Conservation (phyloP, 305 asterid species). For the Plantago rigida region DNA sequence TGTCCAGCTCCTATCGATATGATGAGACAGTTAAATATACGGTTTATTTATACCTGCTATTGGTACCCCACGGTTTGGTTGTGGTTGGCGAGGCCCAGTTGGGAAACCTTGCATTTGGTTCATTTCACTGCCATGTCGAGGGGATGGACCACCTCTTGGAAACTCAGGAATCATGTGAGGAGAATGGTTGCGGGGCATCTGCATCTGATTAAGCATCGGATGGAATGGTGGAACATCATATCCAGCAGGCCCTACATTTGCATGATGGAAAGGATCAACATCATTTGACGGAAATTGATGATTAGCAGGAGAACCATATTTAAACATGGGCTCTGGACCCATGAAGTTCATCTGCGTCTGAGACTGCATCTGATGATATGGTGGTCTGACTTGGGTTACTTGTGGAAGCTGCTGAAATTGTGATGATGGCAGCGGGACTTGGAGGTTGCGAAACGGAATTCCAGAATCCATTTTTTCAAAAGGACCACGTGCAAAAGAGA, state of each 20-base stretch:
- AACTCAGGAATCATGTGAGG: slow-evolving; percentile 44
- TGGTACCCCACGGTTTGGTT: slow-evolving; percentile 44
- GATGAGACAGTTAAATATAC: slow-evolving; percentile 4
- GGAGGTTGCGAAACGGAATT: slow-evolving; percentile 35
- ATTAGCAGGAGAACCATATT: slow-evolving; percentile 15
- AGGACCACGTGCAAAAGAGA: slow-evolving; percentile 40
- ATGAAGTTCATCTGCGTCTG: slow-evolving; percentile 52
- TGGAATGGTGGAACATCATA: slow-evolving; percentile 48
- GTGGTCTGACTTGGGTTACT: slow-evolving; percentile 48
- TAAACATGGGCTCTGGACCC: slow-evolving; percentile 41
- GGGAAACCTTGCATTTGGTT: slow-evolving; percentile 62
- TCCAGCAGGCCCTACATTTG: slow-evolving; percentile 48
- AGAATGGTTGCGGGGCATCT: slow-evolving; percentile 39
- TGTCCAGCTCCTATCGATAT: neutral
- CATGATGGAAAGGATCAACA: slow-evolving; percentile 50
- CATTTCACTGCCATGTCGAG: slow-evolving; percentile 49
- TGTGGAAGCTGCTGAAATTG: slow-evolving; percentile 53
- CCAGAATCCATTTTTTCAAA: slow-evolving; percentile 46
- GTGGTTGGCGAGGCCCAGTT: slow-evolving; percentile 46
- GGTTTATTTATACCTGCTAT: slow-evolving; percentile 41
- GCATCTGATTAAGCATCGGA: slow-evolving; percentile 59
- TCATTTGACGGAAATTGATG: slow-evolving; percentile 46
- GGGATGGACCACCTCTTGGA: slow-evolving; percentile 43
- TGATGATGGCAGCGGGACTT: slow-evolving; percentile 44
- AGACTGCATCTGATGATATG: slow-evolving; percentile 51